Conservation (phyloP, 176 grass and related monocot genomes). For the Pontederia paniculata region DNA sequence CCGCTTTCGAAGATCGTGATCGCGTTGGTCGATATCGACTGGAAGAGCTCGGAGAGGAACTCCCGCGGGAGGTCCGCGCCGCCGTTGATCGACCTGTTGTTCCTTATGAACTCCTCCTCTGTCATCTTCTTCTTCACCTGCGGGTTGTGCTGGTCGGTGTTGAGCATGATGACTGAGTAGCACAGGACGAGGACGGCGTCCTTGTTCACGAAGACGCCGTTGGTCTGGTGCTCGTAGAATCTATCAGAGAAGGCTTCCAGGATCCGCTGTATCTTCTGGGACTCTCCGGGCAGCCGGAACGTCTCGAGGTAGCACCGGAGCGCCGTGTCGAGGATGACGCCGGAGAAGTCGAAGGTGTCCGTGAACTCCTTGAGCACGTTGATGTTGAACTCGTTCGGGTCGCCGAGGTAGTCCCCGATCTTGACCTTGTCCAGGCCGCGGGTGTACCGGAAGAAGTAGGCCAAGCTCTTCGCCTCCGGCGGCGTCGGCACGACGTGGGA, state of each 20-base stretch:
- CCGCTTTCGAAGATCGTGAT: constrained; percentile 50
- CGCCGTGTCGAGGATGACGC: constrained; percentile 61
- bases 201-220: constrained; percentile 55
- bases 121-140: constrained; percentile 99
- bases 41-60: constrained; percentile 85
- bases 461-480: constrained; percentile 53
- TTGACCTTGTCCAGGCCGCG: constrained; percentile 62
- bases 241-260: constrained; percentile 75
- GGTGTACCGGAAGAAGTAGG: constrained; percentile 79
- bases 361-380: constrained; percentile 74
- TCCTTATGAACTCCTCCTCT: constrained; percentile 89
- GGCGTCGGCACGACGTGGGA: constrained; percentile 59
- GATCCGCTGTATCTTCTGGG: constrained; percentile 92
- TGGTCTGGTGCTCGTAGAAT: constrained; percentile 67
- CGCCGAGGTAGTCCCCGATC: constrained; percentile 81
- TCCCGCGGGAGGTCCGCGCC: constrained; percentile 69
- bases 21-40: constrained; percentile 63
- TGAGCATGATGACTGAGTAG: constrained; percentile 98
- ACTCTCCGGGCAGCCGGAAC: constrained; percentile 77
- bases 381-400: constrained; percentile 65
- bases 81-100: constrained; percentile 72
- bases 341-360: constrained; percentile 60
- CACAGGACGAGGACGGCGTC: constrained; percentile 77
- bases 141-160: constrained; percentile 92
- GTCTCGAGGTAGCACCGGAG: constrained; percentile 78